These are phyloP conservation scores for Diplodia mutila DNA, from an alignment of 2,329 filamentous ascomycete species.

Conservation along the genomic window DNA sequence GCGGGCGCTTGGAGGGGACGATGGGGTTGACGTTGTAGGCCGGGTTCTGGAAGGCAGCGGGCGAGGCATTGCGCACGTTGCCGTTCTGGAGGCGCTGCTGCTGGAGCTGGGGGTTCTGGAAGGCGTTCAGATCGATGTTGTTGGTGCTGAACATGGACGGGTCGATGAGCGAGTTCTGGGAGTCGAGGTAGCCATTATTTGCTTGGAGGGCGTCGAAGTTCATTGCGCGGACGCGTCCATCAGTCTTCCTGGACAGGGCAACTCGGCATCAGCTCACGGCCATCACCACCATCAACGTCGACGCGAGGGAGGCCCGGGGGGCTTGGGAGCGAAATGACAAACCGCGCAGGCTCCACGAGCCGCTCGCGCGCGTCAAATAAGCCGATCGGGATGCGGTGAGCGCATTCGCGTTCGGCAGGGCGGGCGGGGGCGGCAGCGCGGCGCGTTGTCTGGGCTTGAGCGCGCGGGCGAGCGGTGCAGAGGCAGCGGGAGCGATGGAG, in stretches of 20 bases:
- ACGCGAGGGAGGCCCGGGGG: slow-evolving; percentile 20
- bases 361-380: slow-evolving; percentile 25
- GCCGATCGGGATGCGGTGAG: slow-evolving; percentile 27
- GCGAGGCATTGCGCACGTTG: slow-evolving; percentile 68
- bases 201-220: slow-evolving; percentile 28
- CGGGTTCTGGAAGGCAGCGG: slow-evolving; percentile 69
- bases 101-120: slow-evolving; percentile 46
- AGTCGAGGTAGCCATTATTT: slow-evolving; percentile 31
- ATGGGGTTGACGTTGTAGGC: slow-evolving; percentile 83
- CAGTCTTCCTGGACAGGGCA: slow-evolving; percentile 22
- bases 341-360: slow-evolving; percentile 21
- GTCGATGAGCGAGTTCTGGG: slow-evolving; percentile 37
- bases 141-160: slow-evolving; percentile 43
- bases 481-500: slow-evolving; percentile 10
- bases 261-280: slow-evolving; percentile 21
- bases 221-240: slow-evolving; percentile 28
- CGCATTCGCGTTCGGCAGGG: slow-evolving; percentile 22
- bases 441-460: slow-evolving; percentile 4
- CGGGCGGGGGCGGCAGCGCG: slow-evolving; percentile 8
- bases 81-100: slow-evolving; percentile 74
- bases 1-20: slow-evolving; percentile 85
- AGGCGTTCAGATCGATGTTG: slow-evolving; percentile 55
- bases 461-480: slow-evolving; percentile 13
- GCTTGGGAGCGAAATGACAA: slow-evolving; percentile 14
- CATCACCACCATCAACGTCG: slow-evolving; percentile 24